Conservation (phyloP, 257 asterid genomes). For the Nicotiana tabacum region DNA sequence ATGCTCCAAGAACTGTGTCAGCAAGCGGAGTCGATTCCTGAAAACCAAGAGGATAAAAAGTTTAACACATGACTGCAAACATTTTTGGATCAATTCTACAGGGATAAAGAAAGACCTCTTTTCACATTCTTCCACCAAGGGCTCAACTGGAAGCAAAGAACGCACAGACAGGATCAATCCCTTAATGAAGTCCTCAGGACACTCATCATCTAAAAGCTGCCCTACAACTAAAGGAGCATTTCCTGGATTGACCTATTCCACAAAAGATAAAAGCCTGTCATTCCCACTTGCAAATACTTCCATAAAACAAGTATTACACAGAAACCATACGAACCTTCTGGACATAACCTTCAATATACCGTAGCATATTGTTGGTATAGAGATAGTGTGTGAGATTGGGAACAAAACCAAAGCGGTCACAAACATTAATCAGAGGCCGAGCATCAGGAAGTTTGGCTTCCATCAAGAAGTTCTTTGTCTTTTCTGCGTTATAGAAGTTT, state of each 20-base stretch:
- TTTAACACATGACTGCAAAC: background rate
- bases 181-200: conserved; percentile 98
- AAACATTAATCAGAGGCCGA: conserved; percentile 90
- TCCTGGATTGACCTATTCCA: conserved; percentile 90
- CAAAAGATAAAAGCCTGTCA: conserved; percentile 20
- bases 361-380: conserved; percentile 92
- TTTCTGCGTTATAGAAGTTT: conserved; percentile 89
- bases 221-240: conserved; percentile 99
- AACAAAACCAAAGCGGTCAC: conserved; percentile 98
- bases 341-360: conserved; percentile 98
- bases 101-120: conserved; percentile 49
- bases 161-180: conserved; percentile 97
- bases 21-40: conserved; percentile 98
- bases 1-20: conserved; percentile 97
- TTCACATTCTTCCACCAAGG: conserved; percentile 98
- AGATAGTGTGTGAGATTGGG: conserved; percentile 97
- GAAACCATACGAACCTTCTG: conserved; percentile 61
- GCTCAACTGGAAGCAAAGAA: conserved; percentile 96
- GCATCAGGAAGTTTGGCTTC: conserved; percentile 99
- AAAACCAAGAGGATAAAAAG: conserved; percentile 19
- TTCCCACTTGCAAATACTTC: background rate
- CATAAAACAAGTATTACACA: background rate
- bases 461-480: conserved; percentile 95
- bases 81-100: background rate
- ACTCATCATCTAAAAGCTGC: conserved; percentile 95